Conservation (phyloP, 2,329 filamentous ascomycete genomes). For the Fusarium sp. region DNA sequence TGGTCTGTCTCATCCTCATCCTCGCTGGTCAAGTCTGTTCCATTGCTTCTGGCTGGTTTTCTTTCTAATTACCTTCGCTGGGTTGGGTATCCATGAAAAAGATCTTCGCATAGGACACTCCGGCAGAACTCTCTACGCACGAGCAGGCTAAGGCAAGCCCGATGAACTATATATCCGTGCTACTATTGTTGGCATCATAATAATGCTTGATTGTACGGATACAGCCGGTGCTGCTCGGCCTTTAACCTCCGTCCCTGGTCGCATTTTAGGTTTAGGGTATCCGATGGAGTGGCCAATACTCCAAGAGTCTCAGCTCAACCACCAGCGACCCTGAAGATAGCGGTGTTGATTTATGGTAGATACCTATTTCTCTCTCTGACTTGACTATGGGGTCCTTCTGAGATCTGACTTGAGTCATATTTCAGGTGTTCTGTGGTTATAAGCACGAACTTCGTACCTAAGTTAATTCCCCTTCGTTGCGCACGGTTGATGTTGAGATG, state of each 20-base stretch:
- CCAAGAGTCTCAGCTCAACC: constrained; percentile 14
- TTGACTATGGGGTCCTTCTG: too few species aligned
- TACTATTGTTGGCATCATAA: constrained; percentile 8
- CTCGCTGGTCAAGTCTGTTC: constrained; percentile 16
- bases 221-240: too few species aligned
- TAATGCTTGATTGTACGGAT: not conserved
- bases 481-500: not conserved
- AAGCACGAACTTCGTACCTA: not conserved
- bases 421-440: too few species aligned
- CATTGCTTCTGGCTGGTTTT: constrained; percentile 9
- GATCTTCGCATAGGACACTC: not conserved
- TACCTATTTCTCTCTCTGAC: not conserved
- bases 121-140: not conserved
- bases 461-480: not conserved
- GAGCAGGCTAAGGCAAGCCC: not conserved
- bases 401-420: not conserved
- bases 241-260: constrained; percentile 1
- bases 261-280: constrained; percentile 30
- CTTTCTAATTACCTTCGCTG: constrained; percentile 3
- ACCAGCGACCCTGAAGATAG: not conserved
- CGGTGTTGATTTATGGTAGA: not conserved
- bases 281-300: constrained; percentile 6
- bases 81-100: not conserved
- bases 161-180: constrained; percentile 27
- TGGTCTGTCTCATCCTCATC: constrained; percentile 21